Evolutionary conservation across 768 basidiomycete genomes (phyloP).

Genomic region (Russula olivacea): DNA sequence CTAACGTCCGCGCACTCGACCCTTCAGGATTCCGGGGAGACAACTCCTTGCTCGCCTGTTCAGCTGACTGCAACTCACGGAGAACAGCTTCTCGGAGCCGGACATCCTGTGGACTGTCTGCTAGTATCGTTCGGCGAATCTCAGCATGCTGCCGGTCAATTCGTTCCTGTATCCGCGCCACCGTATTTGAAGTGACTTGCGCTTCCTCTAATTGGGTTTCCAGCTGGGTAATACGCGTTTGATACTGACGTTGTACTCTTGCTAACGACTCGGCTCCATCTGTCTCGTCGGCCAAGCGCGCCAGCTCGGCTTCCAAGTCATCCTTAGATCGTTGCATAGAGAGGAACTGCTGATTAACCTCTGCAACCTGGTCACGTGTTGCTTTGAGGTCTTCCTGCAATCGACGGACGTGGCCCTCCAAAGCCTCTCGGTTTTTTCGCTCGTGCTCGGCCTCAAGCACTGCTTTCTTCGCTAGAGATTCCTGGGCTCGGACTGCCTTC

Average conservation of each 20-base stretch:
- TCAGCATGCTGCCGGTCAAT: conserved; percentile 68
- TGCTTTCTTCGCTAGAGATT: conserved; percentile 53
- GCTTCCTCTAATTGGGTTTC: conserved; percentile 57
- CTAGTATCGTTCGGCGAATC: conserved; percentile 58
- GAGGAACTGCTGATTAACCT: conserved; percentile 48
- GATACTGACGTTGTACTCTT: conserved; percentile 59
- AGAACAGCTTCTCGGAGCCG: conserved; percentile 57
- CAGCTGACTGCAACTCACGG: conserved; percentile 55
- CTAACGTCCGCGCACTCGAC: conserved; percentile 36
- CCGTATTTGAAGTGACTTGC: conserved; percentile 44
- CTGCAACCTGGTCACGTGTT: conserved; percentile 49
- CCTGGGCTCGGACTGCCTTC: conserved; percentile 56
- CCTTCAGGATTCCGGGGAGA: conserved; percentile 32
- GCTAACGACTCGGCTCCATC: conserved; percentile 49
- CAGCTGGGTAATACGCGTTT: conserved; percentile 53
- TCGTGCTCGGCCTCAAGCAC: conserved; percentile 61
- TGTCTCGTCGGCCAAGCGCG: conserved; percentile 56
- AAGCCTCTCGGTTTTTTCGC: conserved; percentile 54
- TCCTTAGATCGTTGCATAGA: conserved; percentile 57
- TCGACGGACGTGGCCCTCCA: conserved; percentile 55
- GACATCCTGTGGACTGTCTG: conserved; percentile 50
- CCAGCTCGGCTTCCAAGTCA: conserved; percentile 60
- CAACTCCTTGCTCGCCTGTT: conserved; percentile 53
- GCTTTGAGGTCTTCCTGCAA: conserved; percentile 57
- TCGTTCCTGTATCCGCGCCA: conserved; percentile 51